Evolutionary conservation across 179 eudicot genomes (phyloP).

Genomic region (Beta lomatogona): DNA sequence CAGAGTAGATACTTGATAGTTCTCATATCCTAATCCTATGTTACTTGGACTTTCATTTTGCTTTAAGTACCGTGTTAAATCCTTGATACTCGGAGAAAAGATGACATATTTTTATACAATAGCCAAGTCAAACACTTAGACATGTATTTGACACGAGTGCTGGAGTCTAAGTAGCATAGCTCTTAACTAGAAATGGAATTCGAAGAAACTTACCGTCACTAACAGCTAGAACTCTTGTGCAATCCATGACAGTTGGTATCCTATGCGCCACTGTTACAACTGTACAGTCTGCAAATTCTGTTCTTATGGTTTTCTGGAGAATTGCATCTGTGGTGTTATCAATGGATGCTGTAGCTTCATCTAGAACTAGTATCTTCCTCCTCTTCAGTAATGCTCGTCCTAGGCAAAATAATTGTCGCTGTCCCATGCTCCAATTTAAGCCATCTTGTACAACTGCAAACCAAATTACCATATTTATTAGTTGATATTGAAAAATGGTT

Average conservation of each 20-base stretch:
- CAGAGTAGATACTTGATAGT: no score
- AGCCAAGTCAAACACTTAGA: no score
- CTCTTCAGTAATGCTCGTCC: constrained; percentile 33
- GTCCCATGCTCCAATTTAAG: constrained; percentile 38
- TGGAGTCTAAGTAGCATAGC: neutral
- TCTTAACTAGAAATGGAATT: neutral
- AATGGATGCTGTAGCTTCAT: constrained; percentile 37
- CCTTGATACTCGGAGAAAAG: no score
- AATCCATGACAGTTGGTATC: constrained; percentile 33
- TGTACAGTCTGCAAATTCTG: constrained; percentile 26
- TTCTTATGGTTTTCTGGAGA: constrained; percentile 28
- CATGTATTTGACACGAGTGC: no score
- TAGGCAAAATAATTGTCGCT: constrained; percentile 32
- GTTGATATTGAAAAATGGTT: no score
- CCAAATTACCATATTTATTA: neutral
- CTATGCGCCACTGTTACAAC: constrained; percentile 37
- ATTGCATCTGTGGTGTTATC: constrained; percentile 32
- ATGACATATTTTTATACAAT: no score
- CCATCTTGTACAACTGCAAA: constrained; percentile 31
- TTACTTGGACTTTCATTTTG: no score
- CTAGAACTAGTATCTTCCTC: constrained; percentile 26
- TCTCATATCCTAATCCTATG: no score
- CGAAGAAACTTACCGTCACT: constrained; percentile 21
- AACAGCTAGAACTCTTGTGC: constrained; percentile 28
- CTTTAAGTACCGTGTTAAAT: no score